Evolutionary conservation across 2,329 filamentous ascomycete genomes (phyloP).

Genomic region (Diplodia scrobiculata): DNA sequence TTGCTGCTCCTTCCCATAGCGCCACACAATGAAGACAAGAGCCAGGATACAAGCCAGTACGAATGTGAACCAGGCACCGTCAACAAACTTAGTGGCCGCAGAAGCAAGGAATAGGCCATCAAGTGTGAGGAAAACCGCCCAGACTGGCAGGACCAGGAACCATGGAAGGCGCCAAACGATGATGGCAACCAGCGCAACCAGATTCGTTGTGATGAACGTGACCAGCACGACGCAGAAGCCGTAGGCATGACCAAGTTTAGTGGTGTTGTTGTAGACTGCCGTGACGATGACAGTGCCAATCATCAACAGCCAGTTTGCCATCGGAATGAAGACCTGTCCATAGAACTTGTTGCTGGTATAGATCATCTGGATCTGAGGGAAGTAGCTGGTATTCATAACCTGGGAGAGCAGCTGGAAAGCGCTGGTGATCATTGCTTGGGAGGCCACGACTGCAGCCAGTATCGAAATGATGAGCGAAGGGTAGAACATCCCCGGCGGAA

Average conservation of each 20-base stretch:
- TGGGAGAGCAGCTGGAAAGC: slow-evolving; percentile 68
- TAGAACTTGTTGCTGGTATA: slow-evolving; percentile 72
- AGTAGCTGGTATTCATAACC: slow-evolving; percentile 73
- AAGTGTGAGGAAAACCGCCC: slow-evolving; percentile 64
- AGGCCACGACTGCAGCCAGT: slow-evolving; percentile 72
- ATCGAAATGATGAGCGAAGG: slow-evolving; percentile 69
- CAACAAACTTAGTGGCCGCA: slow-evolving; percentile 70
- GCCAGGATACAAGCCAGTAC: slow-evolving; percentile 65
- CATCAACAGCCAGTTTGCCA: slow-evolving; percentile 77
- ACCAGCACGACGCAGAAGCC: slow-evolving; percentile 77
- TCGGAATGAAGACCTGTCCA: slow-evolving; percentile 74
- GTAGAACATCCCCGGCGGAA: slow-evolving; percentile 68
- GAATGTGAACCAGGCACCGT: slow-evolving; percentile 78
- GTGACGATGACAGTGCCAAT: slow-evolving; percentile 74
- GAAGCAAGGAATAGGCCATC: slow-evolving; percentile 72
- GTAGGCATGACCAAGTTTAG: slow-evolving; percentile 32
- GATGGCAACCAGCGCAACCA: slow-evolving; percentile 71
- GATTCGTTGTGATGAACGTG: slow-evolving; percentile 74
- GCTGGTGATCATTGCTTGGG: slow-evolving; percentile 76
- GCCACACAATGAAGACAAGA: slow-evolving; percentile 70
- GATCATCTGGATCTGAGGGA: slow-evolving; percentile 72
- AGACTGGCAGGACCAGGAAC: slow-evolving; percentile 62
- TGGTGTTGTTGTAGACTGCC: slow-evolving; percentile 67
- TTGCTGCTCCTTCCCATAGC: slow-evolving; percentile 76
- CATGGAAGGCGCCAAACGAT: slow-evolving; percentile 69